Conservation (phyloP, 495 filamentous ascomycete genomes). For the Penicillium egyptiacum region DNA sequence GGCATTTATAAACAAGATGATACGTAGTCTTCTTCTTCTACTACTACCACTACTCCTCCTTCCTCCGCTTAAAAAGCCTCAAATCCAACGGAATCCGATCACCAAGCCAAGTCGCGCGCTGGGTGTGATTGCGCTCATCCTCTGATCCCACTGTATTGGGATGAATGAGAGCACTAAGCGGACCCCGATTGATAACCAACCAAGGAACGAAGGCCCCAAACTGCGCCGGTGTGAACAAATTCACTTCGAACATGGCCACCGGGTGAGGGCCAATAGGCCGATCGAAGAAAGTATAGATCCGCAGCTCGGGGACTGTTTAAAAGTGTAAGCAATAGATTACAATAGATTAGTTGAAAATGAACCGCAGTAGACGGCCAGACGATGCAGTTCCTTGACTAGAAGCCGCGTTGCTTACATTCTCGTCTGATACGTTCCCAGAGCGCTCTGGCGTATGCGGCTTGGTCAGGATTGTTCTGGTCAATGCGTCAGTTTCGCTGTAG, state of each 20-base stretch:
- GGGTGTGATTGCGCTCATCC: slow-evolving; percentile 67
- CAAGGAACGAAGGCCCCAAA: slow-evolving; percentile 87
- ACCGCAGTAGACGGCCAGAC: neutral
- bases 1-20: too few relatives aligned
- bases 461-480: slow-evolving; percentile 54
- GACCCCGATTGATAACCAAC: slow-evolving; percentile 81
- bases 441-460: slow-evolving; percentile 64
- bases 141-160: slow-evolving; percentile 66
- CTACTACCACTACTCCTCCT: slow-evolving; percentile 21
- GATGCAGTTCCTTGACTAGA: neutral
- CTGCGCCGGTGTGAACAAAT: slow-evolving; percentile 78
- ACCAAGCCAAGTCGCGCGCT: slow-evolving; percentile 84
- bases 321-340: slow-evolving; percentile 1
- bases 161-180: slow-evolving; percentile 75
- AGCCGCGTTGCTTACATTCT: slow-evolving; percentile 60
- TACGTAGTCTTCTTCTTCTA: slow-evolving; percentile 18
- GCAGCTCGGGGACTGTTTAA: slow-evolving; percentile 74
- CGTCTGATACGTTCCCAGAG: slow-evolving; percentile 76
- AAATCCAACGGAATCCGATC: slow-evolving; percentile 69
- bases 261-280: slow-evolving; percentile 79
- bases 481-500: neutral
- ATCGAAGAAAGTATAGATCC: slow-evolving; percentile 78
- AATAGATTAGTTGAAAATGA: too few relatives aligned
- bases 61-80: slow-evolving; percentile 53
- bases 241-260: slow-evolving; percentile 88